Base-by-base conservation (phyloP, 345 rosid species). In the Stellera chamaejasme region DNA sequence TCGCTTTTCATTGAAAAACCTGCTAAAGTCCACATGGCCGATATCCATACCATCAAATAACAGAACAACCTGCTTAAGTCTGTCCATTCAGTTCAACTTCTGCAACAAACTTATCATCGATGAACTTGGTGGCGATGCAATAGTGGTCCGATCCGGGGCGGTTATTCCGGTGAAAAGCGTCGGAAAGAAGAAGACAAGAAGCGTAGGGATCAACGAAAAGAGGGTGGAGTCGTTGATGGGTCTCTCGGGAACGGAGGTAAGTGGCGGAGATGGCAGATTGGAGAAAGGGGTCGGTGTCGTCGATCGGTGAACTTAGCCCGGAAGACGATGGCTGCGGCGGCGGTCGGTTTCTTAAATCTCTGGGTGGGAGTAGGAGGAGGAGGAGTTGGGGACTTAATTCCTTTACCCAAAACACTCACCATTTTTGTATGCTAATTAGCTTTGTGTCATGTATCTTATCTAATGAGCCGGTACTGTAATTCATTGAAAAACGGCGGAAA, bases 41-140 rank as follows among this genome's bases (percentile, higher is more conserved):
- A 75, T 92, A 62, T 84, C 96, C 96, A 88, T 84, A 10, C 98
- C 98, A 74, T 92, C 93, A 12, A 90, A 76, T 59, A 92, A 72
- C 66, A 92, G 63, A 61, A 92, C 95, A 76, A 91, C 96, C 90
- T 92, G 98, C 75, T 82, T 92, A 50, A 79, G 70, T 41, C 88
- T 93, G 68, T 88, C 93, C 39, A 78, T 82, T 58, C 69, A 76
- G 65, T 69, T 81, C 45, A 77, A 79, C 8, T 68, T 69, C 2
- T 70, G 64, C 59, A 92, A 80, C 63, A n/a, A 92, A 62, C 55
- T 78, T 82, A 67, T 88, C 98, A 71, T 92, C 98, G 0, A 92
- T 81, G 60, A 80, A 88, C 71, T 81, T 84, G 28, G 93, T 86
- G 10, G 96, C 84, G 53, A 92, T 71, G 73, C 90, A 79, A 61